Base-by-base conservation (phyloP, 1,284 basidiomycete genomes). In the Phlebopus sp. region DNA sequence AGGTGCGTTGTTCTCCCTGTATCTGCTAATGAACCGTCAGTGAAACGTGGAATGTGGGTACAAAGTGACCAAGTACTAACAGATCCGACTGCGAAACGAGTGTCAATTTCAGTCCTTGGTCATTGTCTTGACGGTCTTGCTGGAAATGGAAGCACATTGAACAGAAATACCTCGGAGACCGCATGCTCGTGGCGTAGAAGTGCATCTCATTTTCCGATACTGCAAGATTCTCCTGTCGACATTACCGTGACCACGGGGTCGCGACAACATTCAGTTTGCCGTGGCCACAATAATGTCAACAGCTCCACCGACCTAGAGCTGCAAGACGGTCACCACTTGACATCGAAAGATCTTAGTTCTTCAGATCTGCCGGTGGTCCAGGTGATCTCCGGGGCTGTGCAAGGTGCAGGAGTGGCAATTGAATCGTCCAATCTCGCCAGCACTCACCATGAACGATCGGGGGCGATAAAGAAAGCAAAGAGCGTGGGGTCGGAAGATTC, bases 1-100 rank as follows among this genome's bases (percentile, higher is more conserved):
- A 25, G 19, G 60, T 57, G 43, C 45, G 59, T 59, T 38, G 35
- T 9, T 49, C 42, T n/a, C 5, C 13, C 15, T 25, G 19, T 39
- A 3, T 23, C 8, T 23, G 38, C 27, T 29, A 15, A 34, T 37
- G 11, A 4, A 14, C 37, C 13, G 7, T 10, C 36, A 32, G 37
- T 59, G 21, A 53, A 37, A 40, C 4, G 34, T 40, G 32, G 9
- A 27, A 27, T 31, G 27, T 8, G 27, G 17, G 5, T 14, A 11
- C 17, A 44, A 45, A 58, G 55, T 13, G 35, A 23, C 6, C 3
- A 19, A 31, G 4, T 21, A 6, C 17, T 38, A 8, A 19, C 31
- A 25, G 27, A 29, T 41, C 8, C 30, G 13, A 18, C 19, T 10
- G 54, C 59, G 37, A 50, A 54, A 19, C 50, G 37, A 13, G 54